Conservation (phyloP, 345 rosid species). For the Gossypium longicalyx region DNA sequence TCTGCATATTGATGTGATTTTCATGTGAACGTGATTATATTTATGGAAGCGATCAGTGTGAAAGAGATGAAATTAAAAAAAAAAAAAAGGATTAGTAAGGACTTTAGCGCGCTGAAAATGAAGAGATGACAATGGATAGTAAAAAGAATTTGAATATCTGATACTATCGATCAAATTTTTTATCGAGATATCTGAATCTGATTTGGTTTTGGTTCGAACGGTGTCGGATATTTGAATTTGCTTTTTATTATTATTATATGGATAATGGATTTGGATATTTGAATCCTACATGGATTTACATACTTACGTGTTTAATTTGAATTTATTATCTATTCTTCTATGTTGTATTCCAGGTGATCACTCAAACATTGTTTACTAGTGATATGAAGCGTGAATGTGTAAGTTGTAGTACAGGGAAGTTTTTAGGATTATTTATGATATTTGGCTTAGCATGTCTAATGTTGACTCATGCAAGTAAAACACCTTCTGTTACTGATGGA, state of each 20-base stretch:
- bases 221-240: neutral
- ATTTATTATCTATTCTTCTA: constrained; percentile 3
- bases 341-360: constrained; percentile 52
- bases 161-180: no score
- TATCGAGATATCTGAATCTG: neutral
- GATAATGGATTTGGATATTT: neutral
- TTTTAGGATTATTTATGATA: constrained; percentile 52
- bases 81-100: no score
- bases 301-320: constrained; percentile 1
- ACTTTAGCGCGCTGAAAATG: no score
- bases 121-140: no score
- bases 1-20: neutral
- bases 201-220: neutral
- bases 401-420: constrained; percentile 86
- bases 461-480: constrained; percentile 44
- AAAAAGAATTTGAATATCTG: no score
- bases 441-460: constrained; percentile 68
- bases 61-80: no score
- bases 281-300: neutral
- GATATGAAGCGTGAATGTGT: constrained; percentile 49
- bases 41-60: no score
- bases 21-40: no score
- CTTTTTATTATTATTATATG: neutral
- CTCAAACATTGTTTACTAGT: neutral
- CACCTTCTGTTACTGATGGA: constrained; percentile 30